Evolutionary conservation across 2,329 filamentous ascomycete genomes (phyloP).

Genomic region (Talaromyces sp.): DNA sequence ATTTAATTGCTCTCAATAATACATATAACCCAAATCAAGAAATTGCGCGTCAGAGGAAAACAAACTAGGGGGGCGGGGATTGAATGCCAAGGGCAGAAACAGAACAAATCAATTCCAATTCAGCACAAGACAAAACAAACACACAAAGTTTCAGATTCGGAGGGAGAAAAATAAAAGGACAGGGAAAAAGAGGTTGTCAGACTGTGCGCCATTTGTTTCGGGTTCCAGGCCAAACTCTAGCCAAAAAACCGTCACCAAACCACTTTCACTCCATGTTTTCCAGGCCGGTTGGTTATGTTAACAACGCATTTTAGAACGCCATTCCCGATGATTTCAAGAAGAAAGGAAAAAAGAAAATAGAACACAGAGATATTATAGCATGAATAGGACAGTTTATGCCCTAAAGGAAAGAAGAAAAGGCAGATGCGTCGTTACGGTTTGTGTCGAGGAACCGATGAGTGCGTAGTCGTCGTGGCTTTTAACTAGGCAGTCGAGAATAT

Average conservation of each 20-base stretch:
- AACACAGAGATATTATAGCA: conserved; percentile 1
- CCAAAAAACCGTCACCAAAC: not conserved
- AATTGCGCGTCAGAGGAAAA: not conserved
- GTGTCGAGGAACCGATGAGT: not conserved
- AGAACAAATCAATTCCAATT: not conserved
- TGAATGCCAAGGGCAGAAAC: not conserved
- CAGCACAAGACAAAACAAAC: not conserved
- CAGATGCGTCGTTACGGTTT: not conserved
- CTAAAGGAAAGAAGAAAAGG: not conserved
- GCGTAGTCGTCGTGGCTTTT: not conserved
- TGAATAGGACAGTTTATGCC: not conserved
- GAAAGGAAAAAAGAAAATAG: not conserved
- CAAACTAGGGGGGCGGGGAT: not conserved
- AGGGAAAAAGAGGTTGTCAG: not conserved
- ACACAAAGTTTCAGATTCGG: not conserved
- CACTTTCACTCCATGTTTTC: not conserved
- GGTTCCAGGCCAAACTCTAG: not conserved
- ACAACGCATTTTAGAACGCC: not conserved
- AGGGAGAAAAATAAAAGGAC: not conserved
- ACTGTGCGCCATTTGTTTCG: not conserved
- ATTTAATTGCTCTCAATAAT: conserved; percentile 6
- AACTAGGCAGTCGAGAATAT: not conserved
- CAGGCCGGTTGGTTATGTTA: not conserved
- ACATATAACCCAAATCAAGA: conserved; percentile 6
- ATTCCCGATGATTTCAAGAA: not conserved